A percentile compares a stretch with the other conserved stretches of the same genome.
These are phyloP conservation scores for Excoecaria cochinchinensis DNA, from an alignment of 345 rosid species.

Conservation along the genomic window DNA sequence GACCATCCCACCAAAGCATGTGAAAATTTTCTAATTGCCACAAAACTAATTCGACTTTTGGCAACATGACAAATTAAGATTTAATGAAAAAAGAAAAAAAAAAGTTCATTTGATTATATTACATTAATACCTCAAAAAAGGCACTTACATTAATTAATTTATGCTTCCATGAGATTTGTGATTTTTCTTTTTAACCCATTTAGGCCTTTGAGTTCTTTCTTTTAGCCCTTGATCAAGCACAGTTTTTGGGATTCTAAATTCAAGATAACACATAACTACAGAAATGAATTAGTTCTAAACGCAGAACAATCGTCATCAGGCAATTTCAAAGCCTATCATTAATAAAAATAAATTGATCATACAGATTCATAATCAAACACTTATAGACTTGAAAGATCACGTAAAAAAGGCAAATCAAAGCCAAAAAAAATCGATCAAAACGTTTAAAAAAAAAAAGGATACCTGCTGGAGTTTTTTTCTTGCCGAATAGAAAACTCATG, in stretches of 20 bases:
- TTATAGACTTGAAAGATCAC: too few relatives aligned
- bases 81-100: too few relatives aligned
- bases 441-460: neutral
- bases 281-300: neutral
- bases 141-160: too few relatives aligned
- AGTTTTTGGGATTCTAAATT: neutral
- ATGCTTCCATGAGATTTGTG: too few relatives aligned
- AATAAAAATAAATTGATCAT: neutral
- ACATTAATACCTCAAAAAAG: too few relatives aligned
- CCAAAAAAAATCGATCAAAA: neutral
- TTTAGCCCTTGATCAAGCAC: neutral
- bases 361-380: neutral
- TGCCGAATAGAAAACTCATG: constrained; percentile 83
- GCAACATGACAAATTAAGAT: too few relatives aligned
- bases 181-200: too few relatives aligned
- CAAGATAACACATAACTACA: neutral
- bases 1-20: too few relatives aligned
- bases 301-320: neutral
- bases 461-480: constrained; percentile 73
- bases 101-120: too few relatives aligned
- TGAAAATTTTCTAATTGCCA: too few relatives aligned
- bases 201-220: too few relatives aligned
- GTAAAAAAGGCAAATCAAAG: neutral
- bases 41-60: too few relatives aligned
- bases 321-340: neutral